Percentiles rank a stretch among this genome's conserved stretches.
Conservation (phyloP, 495 filamentous ascomycete genomes). For the Trichoderma virens region DNA sequence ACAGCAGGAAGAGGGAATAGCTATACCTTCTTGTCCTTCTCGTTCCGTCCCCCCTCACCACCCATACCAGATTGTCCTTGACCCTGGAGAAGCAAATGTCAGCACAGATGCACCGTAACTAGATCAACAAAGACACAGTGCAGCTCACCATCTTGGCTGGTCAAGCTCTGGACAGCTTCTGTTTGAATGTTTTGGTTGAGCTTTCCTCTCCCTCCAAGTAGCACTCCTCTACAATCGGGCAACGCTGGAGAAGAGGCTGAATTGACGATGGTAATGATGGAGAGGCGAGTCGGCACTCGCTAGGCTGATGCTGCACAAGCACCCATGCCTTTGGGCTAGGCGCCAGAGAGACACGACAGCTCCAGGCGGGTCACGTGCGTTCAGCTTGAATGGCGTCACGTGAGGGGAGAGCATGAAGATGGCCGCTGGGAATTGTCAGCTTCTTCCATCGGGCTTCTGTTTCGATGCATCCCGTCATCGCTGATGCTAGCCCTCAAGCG, state of each 20-base stretch:
- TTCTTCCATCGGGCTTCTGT: too few relatives aligned
- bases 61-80: slow-evolving; percentile 82
- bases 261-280: background rate
- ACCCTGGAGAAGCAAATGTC: slow-evolving; percentile 41
- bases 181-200: background rate
- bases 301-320: slow-evolving; percentile 5
- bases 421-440: too few relatives aligned
- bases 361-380: slow-evolving; percentile 12
- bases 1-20: slow-evolving; percentile 2
- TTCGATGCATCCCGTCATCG: too few relatives aligned
- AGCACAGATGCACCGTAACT: background rate
- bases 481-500: too few relatives aligned
- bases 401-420: too few relatives aligned
- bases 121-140: background rate
- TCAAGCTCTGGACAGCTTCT: slow-evolving; percentile 7
- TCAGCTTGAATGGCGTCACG: too few relatives aligned
- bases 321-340: slow-evolving; percentile 13
- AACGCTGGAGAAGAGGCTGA: background rate
- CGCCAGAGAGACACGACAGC: slow-evolving; percentile 21
- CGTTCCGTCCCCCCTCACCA: slow-evolving; percentile 70
- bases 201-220: background rate
- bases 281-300: background rate
- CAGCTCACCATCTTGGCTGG: slow-evolving; percentile 21
- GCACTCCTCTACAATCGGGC: background rate
- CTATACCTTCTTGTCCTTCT: slow-evolving; percentile 93